These are phyloP conservation scores for Cicer chorassanicum DNA, from an alignment of 306 rosid species.

Conservation along the genomic window DNA sequence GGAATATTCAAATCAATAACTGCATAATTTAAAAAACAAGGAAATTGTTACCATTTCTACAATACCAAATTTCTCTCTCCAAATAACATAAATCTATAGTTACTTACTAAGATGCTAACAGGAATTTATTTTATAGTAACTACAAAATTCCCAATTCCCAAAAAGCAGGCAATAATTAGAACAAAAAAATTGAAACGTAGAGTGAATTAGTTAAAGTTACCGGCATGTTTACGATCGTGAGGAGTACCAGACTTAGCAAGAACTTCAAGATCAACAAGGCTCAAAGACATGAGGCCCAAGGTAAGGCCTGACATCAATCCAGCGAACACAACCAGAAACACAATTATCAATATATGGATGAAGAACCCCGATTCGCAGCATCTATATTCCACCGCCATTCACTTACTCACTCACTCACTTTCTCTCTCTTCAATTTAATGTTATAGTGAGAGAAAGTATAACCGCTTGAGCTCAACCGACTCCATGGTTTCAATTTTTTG, in stretches of 20 bases:
- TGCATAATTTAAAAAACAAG: constrained; percentile 4
- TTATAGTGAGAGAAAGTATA: constrained; percentile 38
- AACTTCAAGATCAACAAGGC: constrained; percentile 60
- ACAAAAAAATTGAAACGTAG: background rate
- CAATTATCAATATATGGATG: constrained; percentile 38
- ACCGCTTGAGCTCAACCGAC: constrained; percentile 36
- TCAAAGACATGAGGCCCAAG: constrained; percentile 56
- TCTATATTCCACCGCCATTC: constrained; percentile 52
- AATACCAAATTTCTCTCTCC: background rate
- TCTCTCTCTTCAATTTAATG: background rate
- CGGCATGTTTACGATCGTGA: constrained; percentile 56
- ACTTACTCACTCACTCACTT: background rate
- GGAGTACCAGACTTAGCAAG: constrained; percentile 56
- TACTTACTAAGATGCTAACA: background rate
- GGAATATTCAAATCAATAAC: constrained; percentile 7
- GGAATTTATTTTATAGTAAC: background rate
- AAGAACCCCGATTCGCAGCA: constrained; percentile 53
- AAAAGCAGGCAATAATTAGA: background rate
- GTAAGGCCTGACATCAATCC: constrained; percentile 60
- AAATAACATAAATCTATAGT: background rate
- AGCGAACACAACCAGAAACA: constrained; percentile 46
- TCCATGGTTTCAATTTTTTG: constrained; percentile 22
- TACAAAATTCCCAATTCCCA: background rate
- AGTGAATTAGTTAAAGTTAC: background rate
- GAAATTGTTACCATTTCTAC: constrained; percentile 3